phyloP scores from a whole-genome alignment of 2,329 filamentous ascomycete species.

The Talaromyces sp. region DNA sequence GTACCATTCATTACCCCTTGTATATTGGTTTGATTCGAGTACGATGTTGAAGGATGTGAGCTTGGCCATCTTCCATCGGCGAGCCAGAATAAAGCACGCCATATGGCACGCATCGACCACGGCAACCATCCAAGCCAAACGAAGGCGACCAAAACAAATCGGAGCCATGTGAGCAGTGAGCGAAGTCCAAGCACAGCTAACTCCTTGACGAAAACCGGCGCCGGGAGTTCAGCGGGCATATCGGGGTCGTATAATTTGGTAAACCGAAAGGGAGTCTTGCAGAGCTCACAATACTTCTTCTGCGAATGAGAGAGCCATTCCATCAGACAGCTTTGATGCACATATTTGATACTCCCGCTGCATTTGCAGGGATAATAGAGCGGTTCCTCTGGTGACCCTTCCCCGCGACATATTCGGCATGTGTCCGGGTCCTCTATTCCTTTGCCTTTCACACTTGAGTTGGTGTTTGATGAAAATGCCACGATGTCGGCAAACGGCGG shows the following conservation, averaged over 20 bases:
- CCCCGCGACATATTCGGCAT: conserved; percentile 95
- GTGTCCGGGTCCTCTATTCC: conserved; percentile 61
- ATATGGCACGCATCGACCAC: conserved; percentile 84
- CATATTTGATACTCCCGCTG: conserved; percentile 96
- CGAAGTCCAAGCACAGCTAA: conserved; percentile 66
- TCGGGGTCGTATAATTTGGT: conserved; percentile 94
- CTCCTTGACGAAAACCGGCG: conserved; percentile 73
- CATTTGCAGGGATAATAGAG: conserved; percentile 98
- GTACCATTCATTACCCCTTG: conserved; percentile 24
- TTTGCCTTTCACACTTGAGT: conserved; percentile 31
- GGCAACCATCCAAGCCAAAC: conserved; percentile 90
- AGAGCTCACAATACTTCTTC: conserved; percentile 99
- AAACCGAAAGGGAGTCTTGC: conserved; percentile 97
- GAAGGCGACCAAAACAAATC: conserved; percentile 69
- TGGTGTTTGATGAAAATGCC: conserved; percentile 44
- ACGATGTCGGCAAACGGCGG: conserved; percentile 45
- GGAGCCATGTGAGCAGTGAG: conserved; percentile 70
- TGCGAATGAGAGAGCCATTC: conserved; percentile 98
- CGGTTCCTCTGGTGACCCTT: conserved; percentile 74
- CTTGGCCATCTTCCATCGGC: conserved; percentile 67
- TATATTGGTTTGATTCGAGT: conserved; percentile 15
- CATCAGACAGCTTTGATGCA: conserved; percentile 97
- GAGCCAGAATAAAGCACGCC: conserved; percentile 92
- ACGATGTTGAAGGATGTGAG: conserved; percentile 17
- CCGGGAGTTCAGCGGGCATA: conserved; percentile 82